phyloP scores from a whole-genome alignment of 2,329 filamentous ascomycete species.

The Huntiella decipiens region DNA sequence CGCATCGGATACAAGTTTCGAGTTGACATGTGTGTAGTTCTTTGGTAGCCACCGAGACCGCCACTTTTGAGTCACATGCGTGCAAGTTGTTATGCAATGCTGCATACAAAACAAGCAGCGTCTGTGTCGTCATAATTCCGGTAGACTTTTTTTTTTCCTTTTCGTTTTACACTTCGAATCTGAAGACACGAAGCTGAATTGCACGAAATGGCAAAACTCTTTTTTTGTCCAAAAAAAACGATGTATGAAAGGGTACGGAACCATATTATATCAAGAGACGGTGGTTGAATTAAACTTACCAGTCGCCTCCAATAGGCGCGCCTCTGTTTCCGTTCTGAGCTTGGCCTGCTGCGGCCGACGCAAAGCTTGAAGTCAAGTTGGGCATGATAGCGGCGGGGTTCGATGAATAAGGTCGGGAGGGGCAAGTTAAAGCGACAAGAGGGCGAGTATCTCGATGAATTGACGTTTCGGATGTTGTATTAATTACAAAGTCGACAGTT shows the following conservation, averaged over 20 bases:
- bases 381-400: slow-evolving; percentile 36
- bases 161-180: too few species aligned
- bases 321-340: slow-evolving; percentile 30
- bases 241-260: not conserved
- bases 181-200: too few species aligned
- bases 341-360: slow-evolving; percentile 64
- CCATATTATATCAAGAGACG: slow-evolving; percentile 10
- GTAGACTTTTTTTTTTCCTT: too few species aligned
- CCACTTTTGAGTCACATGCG: not conserved
- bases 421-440: too few species aligned
- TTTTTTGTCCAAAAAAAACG: too few species aligned
- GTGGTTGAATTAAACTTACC: slow-evolving; percentile 4
- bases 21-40: too few species aligned
- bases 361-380: slow-evolving; percentile 66
- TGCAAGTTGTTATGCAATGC: not conserved
- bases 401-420: not conserved
- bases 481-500: too few species aligned
- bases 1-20: too few species aligned
- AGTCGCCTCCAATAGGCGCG: slow-evolving; percentile 26
- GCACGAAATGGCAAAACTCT: too few species aligned
- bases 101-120: not conserved
- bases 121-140: not conserved
- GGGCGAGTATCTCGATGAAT: too few species aligned
- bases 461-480: too few species aligned
- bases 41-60: too few species aligned